Base-by-base conservation (phyloP, 371 early-diverging fungal species). In the Fennellomyces sp. region DNA sequence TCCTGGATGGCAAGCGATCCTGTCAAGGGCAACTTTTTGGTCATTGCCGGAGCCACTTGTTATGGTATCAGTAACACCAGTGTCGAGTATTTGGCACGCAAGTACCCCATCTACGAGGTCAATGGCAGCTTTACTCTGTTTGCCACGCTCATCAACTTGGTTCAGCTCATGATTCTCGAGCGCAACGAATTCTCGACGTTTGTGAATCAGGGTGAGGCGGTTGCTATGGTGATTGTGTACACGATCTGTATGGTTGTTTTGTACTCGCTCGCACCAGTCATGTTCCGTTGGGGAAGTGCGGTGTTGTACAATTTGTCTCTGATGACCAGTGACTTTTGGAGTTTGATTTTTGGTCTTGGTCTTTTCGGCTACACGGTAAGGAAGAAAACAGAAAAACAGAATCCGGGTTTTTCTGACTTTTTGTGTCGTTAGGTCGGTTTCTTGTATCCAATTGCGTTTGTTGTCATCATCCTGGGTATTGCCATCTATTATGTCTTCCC, bases 291-390 rank as follows among this genome's bases (percentile, higher is more conserved):
- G 55, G 78, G 82, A 31, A 88, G 89, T 25, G 90, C 92, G 2
- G 82, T 90, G 19, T 82, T 90, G 57, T 92, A 88, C 73, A 92
- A 92, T 64, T 63, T 92, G 55, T 89, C 90, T 30, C 64, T 92
- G 33, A 68, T 91, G 68, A 90, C 91, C 13, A 85, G 88, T 58
- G 91, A 92, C 63, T 88, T 92, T 54, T 92, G 89, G 63, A 84
- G 87, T 5, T 75, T 91, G 49, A 71, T 90, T 54, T 82, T 92
- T 69, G 87, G 90, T 25, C 58, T 89, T 38, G 76, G 83, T 63
- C 72, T 91, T 55, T 90, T 90, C 66, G 69, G 81, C 26, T 69
- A 81, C 61, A 63, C 60, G 57, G 83, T 82, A 72, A 61, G 69
- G 8, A n/a, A 12, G 8, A 21, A 8, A 31, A n/a, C 15, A 12